Base-by-base conservation (phyloP, 352 stramenopile species). In the Aphanomyces cochlioides region DNA sequence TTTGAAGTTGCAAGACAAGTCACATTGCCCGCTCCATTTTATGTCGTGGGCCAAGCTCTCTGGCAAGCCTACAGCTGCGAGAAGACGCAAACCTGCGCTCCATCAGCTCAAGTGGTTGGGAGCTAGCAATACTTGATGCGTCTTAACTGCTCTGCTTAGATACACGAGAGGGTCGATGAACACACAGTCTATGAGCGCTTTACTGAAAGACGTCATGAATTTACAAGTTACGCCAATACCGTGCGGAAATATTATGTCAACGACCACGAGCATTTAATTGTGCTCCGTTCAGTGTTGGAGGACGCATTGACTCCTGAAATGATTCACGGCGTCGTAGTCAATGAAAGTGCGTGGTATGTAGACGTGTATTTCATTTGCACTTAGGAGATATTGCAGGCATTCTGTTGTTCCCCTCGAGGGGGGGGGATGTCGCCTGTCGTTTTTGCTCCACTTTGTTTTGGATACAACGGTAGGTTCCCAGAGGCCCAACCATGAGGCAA, bases 221-320 rank as follows among this genome's bases (percentile, higher is more conserved):
- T 28, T 28, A 37, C 36, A 28, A 61, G 17, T 13, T 37, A 61
- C n/a, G 19, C 54, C 19, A 61, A 61, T n/a, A 17, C 36, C 28
- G 5, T 61, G 0, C 54, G 54, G 6, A 61, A 61, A 17, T 61
- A 45, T 6, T 61, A 61, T 37, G 28, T 28, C 28, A 10, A 37
- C 3, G 28, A 61, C 21, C 28, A 6, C 19, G 54, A 37, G 8
- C 54, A 61, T 41, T n/a, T 70, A 3, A 54, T 70, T 3, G 12
- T 64, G 40, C 61, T 47, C 47, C 64, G 64, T 2, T 64, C 64
- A 7, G 64, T 70, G 39, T 21, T 70, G 5, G 64, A 70, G 47
- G 64, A 70, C 38, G 64, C 64, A 17, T 34, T 70, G 6, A n/a
- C 47, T 5, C 64, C 64, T 10, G 21, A 70, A 8, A 63, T 70